phyloP scores from a whole-genome alignment of 176 grass and related monocot species.

The Phoenix dactylifera region DNA sequence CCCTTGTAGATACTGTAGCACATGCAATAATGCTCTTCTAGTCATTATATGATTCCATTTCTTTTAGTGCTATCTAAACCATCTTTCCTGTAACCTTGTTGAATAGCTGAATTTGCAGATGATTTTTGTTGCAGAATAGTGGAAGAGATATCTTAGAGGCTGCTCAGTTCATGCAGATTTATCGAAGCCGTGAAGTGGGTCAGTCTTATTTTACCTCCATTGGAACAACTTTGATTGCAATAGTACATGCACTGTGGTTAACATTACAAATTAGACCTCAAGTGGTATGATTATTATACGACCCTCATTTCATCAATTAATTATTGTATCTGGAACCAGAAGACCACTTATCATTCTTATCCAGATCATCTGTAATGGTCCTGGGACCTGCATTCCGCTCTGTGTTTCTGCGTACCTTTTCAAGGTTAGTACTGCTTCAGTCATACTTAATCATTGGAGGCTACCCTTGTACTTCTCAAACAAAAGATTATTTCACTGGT shows the following conservation, averaged over 20 bases:
- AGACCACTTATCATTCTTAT: conserved; percentile 15
- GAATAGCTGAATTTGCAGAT: conserved; percentile 2
- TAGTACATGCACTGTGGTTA: conserved; percentile 71
- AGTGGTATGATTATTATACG: conserved; percentile 46
- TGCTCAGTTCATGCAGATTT: conserved; percentile 71
- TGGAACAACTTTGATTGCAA: conserved; percentile 67
- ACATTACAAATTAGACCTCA: conserved; percentile 75
- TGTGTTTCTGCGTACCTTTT: conserved; percentile 70
- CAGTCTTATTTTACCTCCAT: conserved; percentile 88
- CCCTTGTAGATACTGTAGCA: no score
- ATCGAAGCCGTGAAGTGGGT: conserved; percentile 90
- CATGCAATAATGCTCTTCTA: no score
- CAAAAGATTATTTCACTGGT: not conserved
- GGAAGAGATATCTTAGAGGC: conserved; percentile 20
- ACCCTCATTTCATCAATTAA: conserved; percentile 7
- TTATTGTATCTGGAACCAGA: conserved; percentile 17
- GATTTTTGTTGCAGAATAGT: conserved; percentile 30
- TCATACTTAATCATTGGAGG: not conserved
- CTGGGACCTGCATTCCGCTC: conserved; percentile 79
- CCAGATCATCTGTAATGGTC: conserved; percentile 94
- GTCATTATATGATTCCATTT: no score
- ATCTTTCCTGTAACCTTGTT: not conserved
- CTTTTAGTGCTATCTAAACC: no score
- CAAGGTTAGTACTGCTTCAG: conserved; percentile 36
- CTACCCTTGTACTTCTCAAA: not conserved